Evolutionary conservation across 257 asterid genomes (phyloP), one percentile per base, ranked within the genome.

Genomic region (Nicotiana noctiflora): DNA sequence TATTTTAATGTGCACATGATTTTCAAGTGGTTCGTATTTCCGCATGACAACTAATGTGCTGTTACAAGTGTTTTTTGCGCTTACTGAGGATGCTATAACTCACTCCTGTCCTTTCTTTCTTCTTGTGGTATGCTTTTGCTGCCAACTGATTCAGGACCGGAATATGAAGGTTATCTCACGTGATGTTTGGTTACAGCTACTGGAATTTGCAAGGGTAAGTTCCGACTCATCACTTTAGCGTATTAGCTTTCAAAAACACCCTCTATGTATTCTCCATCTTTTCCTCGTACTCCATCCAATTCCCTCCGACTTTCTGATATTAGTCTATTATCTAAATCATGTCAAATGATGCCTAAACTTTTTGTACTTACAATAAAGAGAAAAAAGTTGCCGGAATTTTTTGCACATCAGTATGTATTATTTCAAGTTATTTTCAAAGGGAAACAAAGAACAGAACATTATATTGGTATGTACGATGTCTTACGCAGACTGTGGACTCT

Each of bases 151-250:
- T 67, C 92, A 96, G 99, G 97, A 93, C 68, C 91, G 93, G 67
- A 98, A 96, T 83, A 96, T 91, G 84, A 96, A 96, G 86, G 98
- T 97, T 25, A 94, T 96, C 83, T 96, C 99, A 51, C 95, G 97
- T 53, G 99, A 96, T 83, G 93, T 98, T 82, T 92, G 99, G 99
- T 83, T 97, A 76, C 99, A 96, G 82, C 97, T 96, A 19, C 89
- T 94, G 86, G 99, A 96, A 86, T 96, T 96, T 87, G 97, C 95
- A 14, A 90, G 90, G 97, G 99, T 96, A 93, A 87, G 67, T 72
- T 21, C 23, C 49, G 34, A 70, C 18, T 68, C 31, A 19, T 68
- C 32, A 37, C 77, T 68, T 68, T 12, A 40, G 55, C 57, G 6
- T 68, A 40, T 40, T 68, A 68, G 57, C n/a, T 68, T 40, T 31